A percentile compares a stretch with the other conserved stretches of the same genome.
Evolutionary conservation across 495 filamentous ascomycete species (phyloP).

Genomic region (Cercophora newfieldiana): DNA sequence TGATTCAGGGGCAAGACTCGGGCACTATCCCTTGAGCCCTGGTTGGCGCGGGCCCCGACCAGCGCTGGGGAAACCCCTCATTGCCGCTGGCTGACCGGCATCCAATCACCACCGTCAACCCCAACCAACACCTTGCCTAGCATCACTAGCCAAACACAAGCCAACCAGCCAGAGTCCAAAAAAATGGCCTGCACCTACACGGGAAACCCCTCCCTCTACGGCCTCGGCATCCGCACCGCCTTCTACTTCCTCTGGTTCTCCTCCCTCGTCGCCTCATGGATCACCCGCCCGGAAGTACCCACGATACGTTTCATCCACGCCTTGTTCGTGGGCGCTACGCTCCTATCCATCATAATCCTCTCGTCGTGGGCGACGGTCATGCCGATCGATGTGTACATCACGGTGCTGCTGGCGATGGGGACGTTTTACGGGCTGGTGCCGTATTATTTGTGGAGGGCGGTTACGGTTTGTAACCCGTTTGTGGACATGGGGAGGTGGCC

Average conservation of each 20-base stretch:
- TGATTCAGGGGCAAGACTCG: neutral
- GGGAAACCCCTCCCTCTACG: constrained; percentile 14
- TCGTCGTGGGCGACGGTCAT: neutral
- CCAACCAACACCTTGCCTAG: neutral
- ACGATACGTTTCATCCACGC: neutral
- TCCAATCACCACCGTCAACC: neutral
- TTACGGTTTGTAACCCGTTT: constrained; percentile 13
- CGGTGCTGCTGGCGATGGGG: constrained; percentile 27
- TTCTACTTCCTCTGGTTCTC: constrained; percentile 33
- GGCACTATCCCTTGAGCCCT: neutral
- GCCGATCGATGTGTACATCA: constrained; percentile 30
- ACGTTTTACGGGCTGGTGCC: constrained; percentile 7
- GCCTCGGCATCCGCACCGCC: constrained; percentile 32
- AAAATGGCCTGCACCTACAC: constrained; percentile 9
- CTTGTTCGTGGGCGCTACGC: constrained; percentile 12
- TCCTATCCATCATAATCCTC: constrained; percentile 6
- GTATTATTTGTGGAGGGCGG: neutral
- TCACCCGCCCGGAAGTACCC: neutral
- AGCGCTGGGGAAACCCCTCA: neutral
- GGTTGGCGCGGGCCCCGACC: neutral
- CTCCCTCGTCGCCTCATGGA: constrained; percentile 9
- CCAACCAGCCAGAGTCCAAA: neutral
- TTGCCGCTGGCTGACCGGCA: too few species aligned
- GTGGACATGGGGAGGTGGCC: constrained; percentile 20
- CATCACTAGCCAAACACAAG: neutral